Evolutionary conservation across 2,329 filamentous ascomycete genomes (phyloP).

Genomic region (Aspergillus latus): DNA sequence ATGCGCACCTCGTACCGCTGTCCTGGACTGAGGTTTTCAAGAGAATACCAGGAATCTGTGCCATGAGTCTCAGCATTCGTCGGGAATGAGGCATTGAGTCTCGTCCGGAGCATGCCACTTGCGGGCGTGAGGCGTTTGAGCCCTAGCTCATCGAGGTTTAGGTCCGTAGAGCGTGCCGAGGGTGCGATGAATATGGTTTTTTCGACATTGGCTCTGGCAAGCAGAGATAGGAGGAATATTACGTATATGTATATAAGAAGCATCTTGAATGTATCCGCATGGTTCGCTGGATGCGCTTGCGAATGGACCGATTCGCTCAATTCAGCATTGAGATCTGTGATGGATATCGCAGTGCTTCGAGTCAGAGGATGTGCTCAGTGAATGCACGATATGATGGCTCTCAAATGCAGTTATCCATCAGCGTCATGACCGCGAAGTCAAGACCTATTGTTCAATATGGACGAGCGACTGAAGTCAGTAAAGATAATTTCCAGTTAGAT

Average conservation of each 20-base stretch:
- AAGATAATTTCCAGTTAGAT: too few species aligned
- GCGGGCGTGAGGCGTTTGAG: slow-evolving; percentile 65
- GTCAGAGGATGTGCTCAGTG: too few species aligned
- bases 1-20: slow-evolving; percentile 87
- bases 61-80: slow-evolving; percentile 53
- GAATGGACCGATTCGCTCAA: background rate
- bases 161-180: slow-evolving; percentile 51
- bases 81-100: slow-evolving; percentile 69
- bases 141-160: slow-evolving; percentile 60
- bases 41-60: slow-evolving; percentile 72
- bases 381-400: too few species aligned
- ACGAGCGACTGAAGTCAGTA: background rate
- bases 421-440: background rate
- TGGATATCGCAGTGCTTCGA: too few species aligned
- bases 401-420: slow-evolving; percentile 1
- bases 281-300: background rate
- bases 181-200: slow-evolving; percentile 87
- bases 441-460: background rate
- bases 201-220: slow-evolving; percentile 70
- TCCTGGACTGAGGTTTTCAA: slow-evolving; percentile 67
- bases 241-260: slow-evolving; percentile 17
- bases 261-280: slow-evolving; percentile 16
- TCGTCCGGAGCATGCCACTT: slow-evolving; percentile 58
- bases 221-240: slow-evolving; percentile 21
- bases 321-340: background rate